Evolutionary conservation across 345 rosid species (phyloP), one percentile per base, ranked within the genome.

Genomic region (Salix purpurea): DNA sequence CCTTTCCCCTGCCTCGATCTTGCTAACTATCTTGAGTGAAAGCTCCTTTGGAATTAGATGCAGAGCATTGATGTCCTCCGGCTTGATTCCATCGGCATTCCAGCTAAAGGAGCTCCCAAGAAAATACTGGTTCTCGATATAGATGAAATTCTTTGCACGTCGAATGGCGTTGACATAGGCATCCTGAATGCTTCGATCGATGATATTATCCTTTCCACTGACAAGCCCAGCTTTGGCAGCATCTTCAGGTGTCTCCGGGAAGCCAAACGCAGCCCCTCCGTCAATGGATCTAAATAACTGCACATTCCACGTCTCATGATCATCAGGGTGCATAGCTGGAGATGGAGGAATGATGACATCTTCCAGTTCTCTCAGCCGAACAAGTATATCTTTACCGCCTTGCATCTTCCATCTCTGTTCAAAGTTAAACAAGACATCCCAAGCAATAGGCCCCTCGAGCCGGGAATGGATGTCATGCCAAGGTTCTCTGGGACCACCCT

Each of bases 401-500:
- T 96, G 99, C 89, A 86, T 86, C 74, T 78, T 92, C 99, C 99
- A 93, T 81, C 99, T 87, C 84, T 93, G 99, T 86, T 93, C 99
- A 74, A 96, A 96, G 71, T 96, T 96, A 73, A 84, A 93, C 83
- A 96, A 76, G 11, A 96, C 98, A 70, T 96, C 99, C 99, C 99
- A 96, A 19, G 99, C 99, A 73, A 96, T 79, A 37, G 97, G 97
- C 75, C 99, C 99, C 86, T 96, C 99, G 19, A 96, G 96, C 52
- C 94, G 90, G 58, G 92, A 96, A 75, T 96, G 99, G 76, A 93
- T 93, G 79, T 93, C 99, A 69, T 96, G 99, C 99, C 99, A 96
- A 10, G 99, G 99, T 80, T 96, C 98, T 87, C 98, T 88, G 24
- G 99, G 99, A 78, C 99, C 99, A 1, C 99, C 99, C 84, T 96